Evolutionary conservation across 352 stramenopile genomes (phyloP).

Genomic region (Phytopythium oedochilum): DNA sequence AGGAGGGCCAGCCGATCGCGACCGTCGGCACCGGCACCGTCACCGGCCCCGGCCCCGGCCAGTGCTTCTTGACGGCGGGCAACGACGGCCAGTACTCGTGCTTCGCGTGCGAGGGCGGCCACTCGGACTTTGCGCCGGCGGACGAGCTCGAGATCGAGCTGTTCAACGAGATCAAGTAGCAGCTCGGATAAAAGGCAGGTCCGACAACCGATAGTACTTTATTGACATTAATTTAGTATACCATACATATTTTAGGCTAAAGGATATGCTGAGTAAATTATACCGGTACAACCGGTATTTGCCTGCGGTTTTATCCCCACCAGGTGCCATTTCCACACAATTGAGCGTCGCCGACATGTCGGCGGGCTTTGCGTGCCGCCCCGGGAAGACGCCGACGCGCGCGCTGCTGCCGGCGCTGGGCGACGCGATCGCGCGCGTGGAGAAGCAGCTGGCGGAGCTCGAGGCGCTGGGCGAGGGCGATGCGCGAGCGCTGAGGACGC

Average conservation of each 20-base stretch:
- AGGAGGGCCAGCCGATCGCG: conserved; percentile 87
- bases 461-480: conserved; percentile 29
- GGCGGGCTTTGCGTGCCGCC: conserved; percentile 6
- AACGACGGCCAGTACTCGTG: conserved; percentile 87
- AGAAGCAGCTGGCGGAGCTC: conserved; percentile 49
- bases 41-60: conserved; percentile 92
- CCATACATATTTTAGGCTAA: no score
- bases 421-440: conserved; percentile 49
- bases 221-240: no score
- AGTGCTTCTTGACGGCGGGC: conserved; percentile 94
- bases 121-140: conserved; percentile 93
- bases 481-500: conserved; percentile 31
- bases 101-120: conserved; percentile 92
- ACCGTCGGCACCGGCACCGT: conserved; percentile 96
- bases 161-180: conserved; percentile 75
- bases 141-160: conserved; percentile 87
- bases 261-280: no score
- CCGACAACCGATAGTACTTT: no score
- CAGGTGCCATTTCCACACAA: no score
- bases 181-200: no score
- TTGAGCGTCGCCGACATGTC: no score
- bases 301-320: no score
- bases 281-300: no score
- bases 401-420: conserved; percentile 46
- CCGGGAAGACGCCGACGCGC: conserved; percentile 6